A percentile compares a stretch with the other conserved stretches of the same genome.
Conservation (phyloP, 2,329 filamentous ascomycete genomes). For the Epichloe sylvatica region DNA sequence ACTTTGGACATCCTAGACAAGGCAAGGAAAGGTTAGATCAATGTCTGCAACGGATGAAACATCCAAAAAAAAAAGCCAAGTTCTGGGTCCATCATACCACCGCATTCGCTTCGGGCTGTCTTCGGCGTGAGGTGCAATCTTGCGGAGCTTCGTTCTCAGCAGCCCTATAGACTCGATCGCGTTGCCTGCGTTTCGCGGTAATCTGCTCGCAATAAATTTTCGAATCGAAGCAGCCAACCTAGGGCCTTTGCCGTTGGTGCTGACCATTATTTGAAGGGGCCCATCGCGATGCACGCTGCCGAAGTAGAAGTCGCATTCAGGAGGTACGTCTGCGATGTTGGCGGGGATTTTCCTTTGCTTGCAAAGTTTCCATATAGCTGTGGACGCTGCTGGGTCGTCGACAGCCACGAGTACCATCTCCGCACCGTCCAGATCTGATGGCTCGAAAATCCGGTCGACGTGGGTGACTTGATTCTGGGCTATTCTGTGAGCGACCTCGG, state of each 20-base stretch:
- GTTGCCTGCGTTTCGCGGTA: conserved; percentile 69
- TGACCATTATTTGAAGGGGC: conserved; percentile 95
- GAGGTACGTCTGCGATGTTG: conserved; percentile 92
- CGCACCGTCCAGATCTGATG: conserved; percentile 65
- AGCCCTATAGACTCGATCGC: conserved; percentile 76
- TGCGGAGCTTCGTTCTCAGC: conserved; percentile 64
- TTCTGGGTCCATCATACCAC: conserved; percentile 42
- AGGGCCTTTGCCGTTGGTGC: conserved; percentile 92
- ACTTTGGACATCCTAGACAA: conserved; percentile 72
- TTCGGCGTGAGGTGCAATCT: conserved; percentile 55
- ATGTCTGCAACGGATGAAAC: not conserved
- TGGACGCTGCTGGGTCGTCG: conserved; percentile 84
- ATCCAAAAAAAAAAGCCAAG: not conserved
- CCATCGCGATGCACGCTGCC: conserved; percentile 91
- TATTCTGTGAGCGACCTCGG: conserved; percentile 76
- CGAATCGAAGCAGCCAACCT: conserved; percentile 78
- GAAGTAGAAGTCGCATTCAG: conserved; percentile 98
- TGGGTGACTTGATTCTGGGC: conserved; percentile 62
- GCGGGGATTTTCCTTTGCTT: conserved; percentile 71
- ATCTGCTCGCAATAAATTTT: conserved; percentile 58
- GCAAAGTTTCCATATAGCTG: conserved; percentile 84
- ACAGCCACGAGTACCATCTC: conserved; percentile 90
- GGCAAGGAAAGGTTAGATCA: not conserved
- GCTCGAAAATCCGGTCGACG: conserved; percentile 70
- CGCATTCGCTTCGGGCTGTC: conserved; percentile 81